Conservation (phyloP, 1,284 basidiomycete genomes). For the Vanrija sp. region DNA sequence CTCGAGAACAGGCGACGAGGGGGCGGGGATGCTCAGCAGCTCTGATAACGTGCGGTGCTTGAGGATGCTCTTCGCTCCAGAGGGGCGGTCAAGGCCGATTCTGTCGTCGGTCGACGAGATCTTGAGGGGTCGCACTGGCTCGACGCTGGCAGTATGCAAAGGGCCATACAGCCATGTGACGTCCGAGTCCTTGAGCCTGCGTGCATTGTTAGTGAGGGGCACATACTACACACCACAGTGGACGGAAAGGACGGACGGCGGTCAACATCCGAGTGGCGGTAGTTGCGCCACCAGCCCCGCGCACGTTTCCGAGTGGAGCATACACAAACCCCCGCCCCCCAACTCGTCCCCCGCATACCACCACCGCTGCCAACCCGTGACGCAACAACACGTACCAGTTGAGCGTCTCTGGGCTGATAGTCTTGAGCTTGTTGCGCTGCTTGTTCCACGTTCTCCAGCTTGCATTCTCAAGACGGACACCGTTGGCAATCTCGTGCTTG, state of each 20-base stretch:
- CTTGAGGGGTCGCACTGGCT: slow-evolving; percentile 58
- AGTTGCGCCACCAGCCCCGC: slow-evolving; percentile 6
- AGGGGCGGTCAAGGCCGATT: slow-evolving; percentile 52
- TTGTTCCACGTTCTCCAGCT: slow-evolving; percentile 99
- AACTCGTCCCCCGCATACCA: too few relatives aligned
- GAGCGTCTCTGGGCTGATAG: slow-evolving; percentile 91
- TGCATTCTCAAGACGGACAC: slow-evolving; percentile 91
- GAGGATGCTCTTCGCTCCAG: slow-evolving; percentile 78
- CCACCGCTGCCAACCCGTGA: too few relatives aligned
- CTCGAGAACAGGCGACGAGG: slow-evolving; percentile 46
- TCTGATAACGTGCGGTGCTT: slow-evolving; percentile 93
- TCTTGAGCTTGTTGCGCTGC: slow-evolving; percentile 93
- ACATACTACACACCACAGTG: too few relatives aligned
- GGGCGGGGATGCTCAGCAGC: slow-evolving; percentile 60
- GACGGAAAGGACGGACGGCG: not conserved
- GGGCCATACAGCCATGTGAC: slow-evolving; percentile 99
- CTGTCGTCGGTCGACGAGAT: slow-evolving; percentile 55
- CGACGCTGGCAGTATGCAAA: slow-evolving; percentile 76
- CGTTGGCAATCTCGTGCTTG: slow-evolving; percentile 98
- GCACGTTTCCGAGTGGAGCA: slow-evolving; percentile 7
- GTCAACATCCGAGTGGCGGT: slow-evolving; percentile 5
- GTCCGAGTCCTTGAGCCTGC: slow-evolving; percentile 97
- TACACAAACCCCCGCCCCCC: not conserved
- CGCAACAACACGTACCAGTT: slow-evolving; percentile 74
- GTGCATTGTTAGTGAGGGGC: slow-evolving; percentile 7